Conservation (phyloP, 805 yeast species). For the Lipomyces spencermartinsiae region DNA sequence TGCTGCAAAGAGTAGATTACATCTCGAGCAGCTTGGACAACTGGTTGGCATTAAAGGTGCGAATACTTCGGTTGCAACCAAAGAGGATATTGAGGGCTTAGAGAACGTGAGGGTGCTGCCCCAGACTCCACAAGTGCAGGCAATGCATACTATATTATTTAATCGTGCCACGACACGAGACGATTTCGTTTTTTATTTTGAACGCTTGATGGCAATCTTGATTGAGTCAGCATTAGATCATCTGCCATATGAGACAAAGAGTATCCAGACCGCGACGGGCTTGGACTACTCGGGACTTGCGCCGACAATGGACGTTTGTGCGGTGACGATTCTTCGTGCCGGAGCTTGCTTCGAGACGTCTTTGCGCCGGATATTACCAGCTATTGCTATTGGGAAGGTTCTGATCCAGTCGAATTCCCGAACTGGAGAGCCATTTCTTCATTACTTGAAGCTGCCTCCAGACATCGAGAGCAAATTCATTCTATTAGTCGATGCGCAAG, state of each 20-base stretch:
- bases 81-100: conserved; percentile 12
- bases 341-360: conserved; percentile 92
- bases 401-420: conserved; percentile 84
- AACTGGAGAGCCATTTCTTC: conserved; percentile 95
- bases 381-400: conserved; percentile 78
- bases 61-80: conserved; percentile 10
- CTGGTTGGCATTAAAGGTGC: conserved; percentile 52
- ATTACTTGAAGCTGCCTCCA: conserved; percentile 75
- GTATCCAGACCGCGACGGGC: conserved; percentile 54
- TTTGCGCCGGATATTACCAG: conserved; percentile 76
- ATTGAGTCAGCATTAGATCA: conserved; percentile 53
- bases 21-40: conserved; percentile 65
- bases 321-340: conserved; percentile 56
- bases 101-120: conserved; percentile 46
- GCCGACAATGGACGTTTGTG: conserved; percentile 42
- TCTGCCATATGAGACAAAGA: conserved; percentile 49
- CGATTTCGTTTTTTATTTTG: conserved; percentile 86
- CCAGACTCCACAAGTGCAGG: conserved; percentile 68
- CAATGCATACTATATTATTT: conserved; percentile 73
- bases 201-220: conserved; percentile 75
- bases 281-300: conserved; percentile 41
- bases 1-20: conserved; percentile 66
- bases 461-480: conserved; percentile 47
- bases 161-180: conserved; percentile 62
- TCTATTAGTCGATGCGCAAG: conserved; percentile 82